Evolutionary conservation across 805 yeast species (phyloP), one percentile per base, ranked within the genome.

Genomic region (Zygosaccharomyces bailii): DNA sequence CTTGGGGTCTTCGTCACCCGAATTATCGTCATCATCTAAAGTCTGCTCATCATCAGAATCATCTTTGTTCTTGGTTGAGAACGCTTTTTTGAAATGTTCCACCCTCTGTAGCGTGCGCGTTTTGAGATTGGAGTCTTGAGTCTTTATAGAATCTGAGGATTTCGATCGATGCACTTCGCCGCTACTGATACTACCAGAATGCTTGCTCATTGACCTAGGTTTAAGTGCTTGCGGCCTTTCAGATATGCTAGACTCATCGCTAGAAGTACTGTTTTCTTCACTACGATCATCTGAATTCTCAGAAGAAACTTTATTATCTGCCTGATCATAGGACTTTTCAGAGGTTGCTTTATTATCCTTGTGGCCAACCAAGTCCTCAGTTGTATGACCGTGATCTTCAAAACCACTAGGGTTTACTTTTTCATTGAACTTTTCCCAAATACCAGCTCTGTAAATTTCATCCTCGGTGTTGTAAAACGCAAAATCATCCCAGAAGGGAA

Each of bases 401-500:
- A 25, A 14, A 11, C 13, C 32, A 16, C 5, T 11, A 5, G 33
- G 18, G 16, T 31, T 24, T n/a, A 16, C 7, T n/a, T 31, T 19
- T 16, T 23, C 32, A 4, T 44, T 52, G 5, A 50, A 31, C 5
- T 46, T 45, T 24, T 58, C 89, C 98, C 98, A 91, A 18, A 91
- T 79, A 13, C 99, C 99, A 40, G 96, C 99, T 51, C 96, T 76
- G 62, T 80, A 93, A 10, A 87, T 65, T 51, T 87, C 95, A 31
- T 66, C 73, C 2, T 67, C 63, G 0, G 96, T 80, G 43, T 78
- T 70, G 57, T 73, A 84, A 58, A 86, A 84, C 0, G 81, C 78
- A 32, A 88, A 63, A 60, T 91, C 98, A 63, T 91, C 98, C 89
- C 88, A 84, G 56, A 73, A 80, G 2, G 99, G 99, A 24, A 78